phyloP scores from a whole-genome alignment of 2,329 filamentous ascomycete genomes.

The Aspergillus latus region DNA sequence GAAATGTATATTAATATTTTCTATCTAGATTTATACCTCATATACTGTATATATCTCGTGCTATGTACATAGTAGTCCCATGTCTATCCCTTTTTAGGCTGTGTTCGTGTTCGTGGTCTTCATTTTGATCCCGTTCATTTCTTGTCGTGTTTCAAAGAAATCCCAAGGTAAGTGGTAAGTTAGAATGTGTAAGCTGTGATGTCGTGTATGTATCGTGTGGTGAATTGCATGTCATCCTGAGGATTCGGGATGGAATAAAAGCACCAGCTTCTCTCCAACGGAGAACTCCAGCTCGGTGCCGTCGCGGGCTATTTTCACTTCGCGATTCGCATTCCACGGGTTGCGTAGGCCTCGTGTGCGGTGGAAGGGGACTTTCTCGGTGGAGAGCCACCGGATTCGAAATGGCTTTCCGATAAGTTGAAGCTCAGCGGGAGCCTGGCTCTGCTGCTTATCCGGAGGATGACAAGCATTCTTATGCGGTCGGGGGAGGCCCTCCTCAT shows the following conservation, averaged over 20 bases:
- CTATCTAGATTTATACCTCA: constrained; percentile 7
- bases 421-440: constrained; percentile 28
- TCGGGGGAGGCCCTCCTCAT: constrained; percentile 35
- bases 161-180: not conserved
- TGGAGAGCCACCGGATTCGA: constrained; percentile 85
- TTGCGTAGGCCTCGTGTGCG: constrained; percentile 83
- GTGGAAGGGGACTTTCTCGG: constrained; percentile 80
- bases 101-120: constrained; percentile 9
- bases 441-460: constrained; percentile 42
- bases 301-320: constrained; percentile 94
- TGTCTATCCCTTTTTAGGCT: constrained; percentile 1
- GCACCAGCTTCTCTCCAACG: constrained; percentile 72
- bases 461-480: constrained; percentile 50
- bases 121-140: constrained; percentile 7
- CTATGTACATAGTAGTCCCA: constrained; percentile 3
- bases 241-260: constrained; percentile 67
- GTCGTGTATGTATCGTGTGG: not conserved
- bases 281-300: constrained; percentile 88
- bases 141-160: constrained; percentile 9
- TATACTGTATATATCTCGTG: constrained; percentile 9
- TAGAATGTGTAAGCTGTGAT: not conserved
- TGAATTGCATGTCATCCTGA: constrained; percentile 11
- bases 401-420: constrained; percentile 91
- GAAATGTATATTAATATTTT: not conserved
- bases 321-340: constrained; percentile 90